Evolutionary conservation across 371 early-diverging fungal genomes (phyloP), one percentile per base, ranked within the genome.

Genomic region (Conidiobolus incongruus): DNA sequence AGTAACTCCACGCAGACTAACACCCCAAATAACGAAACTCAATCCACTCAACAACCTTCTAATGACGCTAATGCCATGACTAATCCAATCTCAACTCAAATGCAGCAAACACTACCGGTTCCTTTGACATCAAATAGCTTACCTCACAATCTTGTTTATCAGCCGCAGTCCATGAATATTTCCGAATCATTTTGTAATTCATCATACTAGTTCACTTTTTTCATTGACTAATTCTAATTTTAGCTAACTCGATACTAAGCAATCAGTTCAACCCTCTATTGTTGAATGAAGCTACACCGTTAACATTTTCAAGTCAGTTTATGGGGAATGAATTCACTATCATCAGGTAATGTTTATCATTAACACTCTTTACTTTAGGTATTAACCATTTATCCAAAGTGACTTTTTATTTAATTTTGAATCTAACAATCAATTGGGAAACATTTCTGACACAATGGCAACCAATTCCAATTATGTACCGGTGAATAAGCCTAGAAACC

Each of bases 321-420:
- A 74, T 73, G 76, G 79, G 77, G 30, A 71, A 81, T 56, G 84
- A 83, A 52, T 77, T 78, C 32, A 73, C 73, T 4, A 76, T 83
- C 16, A 69, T 83, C 44, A 68, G 64, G 68, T 65, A 52, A 26
- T 34, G n/a, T 40, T 17, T 8, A 6, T 31, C 5, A 28, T 13
- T 2, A 16, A 17, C 17, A 37, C 23, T 48, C 34, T 34, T 32
- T 51, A 41, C 16, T 41, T 35, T 4, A 28, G 7, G 15, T 24
- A 15, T 19, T 32, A 16, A 37, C 15, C 30, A 24, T 12, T 21
- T n/a, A 13, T 26, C 29, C 19, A 36, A 15, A 48, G 24, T n/a
- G 38, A 35, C 19, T 35, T 30, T 35, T 16, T 38, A 17, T 34
- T 35, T n/a, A 35, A 15, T 23, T 19, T 47, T 32, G 7, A 37